A percentile compares a stretch with the other conserved stretches of the same genome.
phyloP scores from a whole-genome alignment of 208 protist genomes.

The Trypanosoma platydactyli region DNA sequence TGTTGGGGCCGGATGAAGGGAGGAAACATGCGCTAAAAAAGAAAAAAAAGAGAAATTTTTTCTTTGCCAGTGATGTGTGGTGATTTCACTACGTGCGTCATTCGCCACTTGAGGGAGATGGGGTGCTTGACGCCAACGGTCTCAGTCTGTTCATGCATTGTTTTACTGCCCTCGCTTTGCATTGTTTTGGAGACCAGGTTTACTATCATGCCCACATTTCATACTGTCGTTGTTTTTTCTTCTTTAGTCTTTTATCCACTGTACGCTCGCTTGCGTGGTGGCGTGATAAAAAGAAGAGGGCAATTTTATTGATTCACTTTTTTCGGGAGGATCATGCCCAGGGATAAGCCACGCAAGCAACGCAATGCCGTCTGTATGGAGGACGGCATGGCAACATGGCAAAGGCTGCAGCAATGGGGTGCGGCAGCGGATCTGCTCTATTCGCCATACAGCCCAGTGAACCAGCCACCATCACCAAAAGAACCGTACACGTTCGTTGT shows the following conservation, averaged over 20 bases:
- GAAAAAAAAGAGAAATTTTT: no score
- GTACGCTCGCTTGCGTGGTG: neutral
- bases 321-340: slow-evolving; percentile 3
- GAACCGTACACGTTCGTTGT: slow-evolving; percentile 38
- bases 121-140: no score
- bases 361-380: slow-evolving; percentile 2
- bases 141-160: no score
- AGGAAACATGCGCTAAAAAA: no score
- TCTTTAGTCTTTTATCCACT: no score
- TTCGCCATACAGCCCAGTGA: slow-evolving; percentile 26
- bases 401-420: slow-evolving; percentile 30
- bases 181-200: no score
- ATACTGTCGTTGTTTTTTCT: slow-evolving; percentile 17
- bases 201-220: no score
- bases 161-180: no score
- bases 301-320: slow-evolving; percentile 10
- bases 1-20: neutral
- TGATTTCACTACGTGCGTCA: no score
- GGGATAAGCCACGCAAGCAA: slow-evolving; percentile 14
- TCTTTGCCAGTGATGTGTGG: no score
- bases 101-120: no score
- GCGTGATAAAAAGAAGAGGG: neutral
- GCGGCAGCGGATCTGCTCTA: slow-evolving; percentile 31
- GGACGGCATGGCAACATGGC: slow-evolving; percentile 22
- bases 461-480: slow-evolving; percentile 10